A percentile compares a stretch with the other conserved stretches of the same genome.
These are phyloP conservation scores for Neonectria ditissima DNA, from an alignment of 2,329 filamentous ascomycete genomes.

Conservation along the genomic window DNA sequence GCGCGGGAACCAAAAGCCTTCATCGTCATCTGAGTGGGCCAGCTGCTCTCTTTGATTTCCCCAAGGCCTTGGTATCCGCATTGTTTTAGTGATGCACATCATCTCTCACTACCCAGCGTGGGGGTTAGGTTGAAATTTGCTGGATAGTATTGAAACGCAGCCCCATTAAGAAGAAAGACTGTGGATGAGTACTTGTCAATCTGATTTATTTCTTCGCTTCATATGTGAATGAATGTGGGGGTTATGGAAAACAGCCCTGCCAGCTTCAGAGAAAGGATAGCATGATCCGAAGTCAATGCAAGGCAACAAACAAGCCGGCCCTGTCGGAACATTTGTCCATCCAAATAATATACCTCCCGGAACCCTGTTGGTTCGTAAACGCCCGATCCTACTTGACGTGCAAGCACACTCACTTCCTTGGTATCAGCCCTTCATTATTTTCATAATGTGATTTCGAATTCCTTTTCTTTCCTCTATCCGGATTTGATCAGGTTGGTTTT, in stretches of 20 bases:
- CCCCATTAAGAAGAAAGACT: background rate
- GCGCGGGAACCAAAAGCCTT: constrained; percentile 6
- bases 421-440: constrained; percentile 29
- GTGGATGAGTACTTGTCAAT: background rate
- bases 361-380: constrained; percentile 11
- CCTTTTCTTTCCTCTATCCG: constrained; percentile 8
- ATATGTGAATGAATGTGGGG: constrained; percentile 21
- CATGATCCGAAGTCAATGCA: constrained; percentile 17
- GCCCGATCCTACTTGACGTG: constrained; percentile 22
- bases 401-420: constrained; percentile 35
- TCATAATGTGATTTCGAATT: constrained; percentile 16
- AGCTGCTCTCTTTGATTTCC: background rate
- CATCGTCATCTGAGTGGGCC: constrained; percentile 16
- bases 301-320: background rate
- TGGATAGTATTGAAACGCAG: too few species aligned
- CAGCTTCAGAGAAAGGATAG: constrained; percentile 31
- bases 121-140: constrained; percentile 13
- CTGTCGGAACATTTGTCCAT: background rate
- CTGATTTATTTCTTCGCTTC: constrained; percentile 15
- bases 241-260: constrained; percentile 15
- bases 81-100: background rate
- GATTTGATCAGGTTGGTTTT: background rate
- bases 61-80: background rate
- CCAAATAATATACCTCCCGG: background rate
- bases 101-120: constrained; percentile 14